Evolutionary conservation across 495 filamentous ascomycete species (phyloP).

Genomic region (Extremus antarcticus): DNA sequence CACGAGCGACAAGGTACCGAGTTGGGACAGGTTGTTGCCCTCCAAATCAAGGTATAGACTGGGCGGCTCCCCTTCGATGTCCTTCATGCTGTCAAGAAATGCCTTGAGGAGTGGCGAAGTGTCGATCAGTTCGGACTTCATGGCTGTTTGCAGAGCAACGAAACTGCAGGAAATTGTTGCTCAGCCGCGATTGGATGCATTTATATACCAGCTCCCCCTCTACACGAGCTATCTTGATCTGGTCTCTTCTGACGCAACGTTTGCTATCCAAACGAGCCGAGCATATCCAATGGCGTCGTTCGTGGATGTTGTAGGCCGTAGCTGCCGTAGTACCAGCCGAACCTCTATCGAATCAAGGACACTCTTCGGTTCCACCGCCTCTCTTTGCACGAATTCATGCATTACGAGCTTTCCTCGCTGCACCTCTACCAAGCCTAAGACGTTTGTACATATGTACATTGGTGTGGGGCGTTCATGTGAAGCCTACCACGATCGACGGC

Average conservation of each 20-base stretch:
- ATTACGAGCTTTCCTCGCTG: not conserved
- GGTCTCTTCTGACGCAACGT: not conserved
- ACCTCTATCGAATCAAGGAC: not conserved
- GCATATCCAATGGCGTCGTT: not conserved
- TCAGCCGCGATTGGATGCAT: too few relatives aligned
- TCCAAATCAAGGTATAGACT: slow-evolving; percentile 40
- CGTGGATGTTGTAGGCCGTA: not conserved
- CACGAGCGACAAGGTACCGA: slow-evolving; percentile 43
- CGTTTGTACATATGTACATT: too few relatives aligned
- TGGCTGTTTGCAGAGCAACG: not conserved
- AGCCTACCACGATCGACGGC: too few relatives aligned
- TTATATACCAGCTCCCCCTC: too few relatives aligned
- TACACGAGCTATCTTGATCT: too few relatives aligned
- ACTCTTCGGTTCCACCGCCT: not conserved
- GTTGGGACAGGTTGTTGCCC: slow-evolving; percentile 38
- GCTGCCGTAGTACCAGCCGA: not conserved
- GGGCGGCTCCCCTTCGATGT: not conserved
- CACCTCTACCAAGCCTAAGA: too few relatives aligned
- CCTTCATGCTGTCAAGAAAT: not conserved
- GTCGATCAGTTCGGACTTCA: not conserved
- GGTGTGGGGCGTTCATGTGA: too few relatives aligned
- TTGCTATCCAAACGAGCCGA: not conserved
- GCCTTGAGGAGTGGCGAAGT: not conserved
- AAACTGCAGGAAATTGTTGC: too few relatives aligned
- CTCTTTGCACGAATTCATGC: not conserved